Percentiles rank a stretch among this genome's conserved stretches.
Evolutionary conservation across 1,284 basidiomycete genomes (phyloP).

Genomic region (Pulchroboletus neoregius): DNA sequence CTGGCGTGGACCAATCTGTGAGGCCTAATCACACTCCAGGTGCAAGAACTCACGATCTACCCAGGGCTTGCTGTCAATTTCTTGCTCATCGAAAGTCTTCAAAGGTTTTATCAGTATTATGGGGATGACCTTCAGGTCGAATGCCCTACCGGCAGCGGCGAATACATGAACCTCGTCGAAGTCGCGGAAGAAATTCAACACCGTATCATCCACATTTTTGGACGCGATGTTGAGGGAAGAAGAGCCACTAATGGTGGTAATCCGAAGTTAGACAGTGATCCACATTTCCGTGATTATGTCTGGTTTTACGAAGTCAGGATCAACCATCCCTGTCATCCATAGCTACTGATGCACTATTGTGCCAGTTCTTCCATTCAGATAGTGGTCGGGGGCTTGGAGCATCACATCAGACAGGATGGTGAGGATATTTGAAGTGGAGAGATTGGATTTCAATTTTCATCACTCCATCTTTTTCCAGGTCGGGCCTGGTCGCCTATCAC

Average conservation of each 20-base stretch:
- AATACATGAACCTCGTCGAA: conserved; percentile 90
- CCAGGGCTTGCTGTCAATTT: conserved; percentile 92
- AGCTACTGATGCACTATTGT: conserved; percentile 5
- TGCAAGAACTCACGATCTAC: background rate
- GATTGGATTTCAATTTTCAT: background rate
- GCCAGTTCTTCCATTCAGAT: conserved; percentile 92
- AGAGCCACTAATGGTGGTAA: conserved; percentile 92
- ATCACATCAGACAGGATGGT: conserved; percentile 97
- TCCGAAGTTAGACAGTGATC: conserved; percentile 83
- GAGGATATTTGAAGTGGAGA: conserved; percentile 25
- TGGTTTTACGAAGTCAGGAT: conserved; percentile 83
- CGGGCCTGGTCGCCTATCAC: conserved; percentile 88
- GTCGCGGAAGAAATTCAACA: conserved; percentile 98
- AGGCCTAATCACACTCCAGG: conserved; percentile 19
- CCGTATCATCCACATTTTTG: conserved; percentile 95
- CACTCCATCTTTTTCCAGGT: conserved; percentile 44
- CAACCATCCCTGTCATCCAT: background rate
- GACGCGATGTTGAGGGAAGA: conserved; percentile 80
- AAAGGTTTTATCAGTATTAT: conserved; percentile 97
- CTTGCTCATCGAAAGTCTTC: conserved; percentile 88
- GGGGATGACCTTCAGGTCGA: conserved; percentile 88
- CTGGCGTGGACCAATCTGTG: conserved; percentile 86
- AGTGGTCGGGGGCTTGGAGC: conserved; percentile 90
- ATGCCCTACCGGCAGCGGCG: conserved; percentile 93
- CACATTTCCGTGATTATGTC: conserved; percentile 95